These are phyloP conservation scores for Solanum arcanum DNA, from an alignment of 257 asterid species.

Conservation along the genomic window DNA sequence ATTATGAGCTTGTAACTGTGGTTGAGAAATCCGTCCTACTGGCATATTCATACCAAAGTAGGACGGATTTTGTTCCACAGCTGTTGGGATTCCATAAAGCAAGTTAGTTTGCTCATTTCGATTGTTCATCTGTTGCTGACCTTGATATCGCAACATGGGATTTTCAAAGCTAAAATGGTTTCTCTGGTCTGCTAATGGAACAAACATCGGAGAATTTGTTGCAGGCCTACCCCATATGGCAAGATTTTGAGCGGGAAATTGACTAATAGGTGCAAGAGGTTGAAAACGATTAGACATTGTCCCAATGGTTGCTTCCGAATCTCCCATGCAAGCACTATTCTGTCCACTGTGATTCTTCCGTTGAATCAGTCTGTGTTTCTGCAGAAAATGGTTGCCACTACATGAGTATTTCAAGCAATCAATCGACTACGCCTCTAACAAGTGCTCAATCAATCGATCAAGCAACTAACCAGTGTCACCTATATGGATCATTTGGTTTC, in stretches of 20 bases:
- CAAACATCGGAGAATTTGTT: slow-evolving; percentile 23
- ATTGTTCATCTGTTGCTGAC: slow-evolving; percentile 27
- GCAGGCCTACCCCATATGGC: slow-evolving; percentile 44
- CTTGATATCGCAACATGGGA: slow-evolving; percentile 34
- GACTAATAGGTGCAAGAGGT: slow-evolving; percentile 55
- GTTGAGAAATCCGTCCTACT: slow-evolving; percentile 40
- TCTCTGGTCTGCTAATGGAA: slow-evolving; percentile 46
- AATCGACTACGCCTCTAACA: neutral
- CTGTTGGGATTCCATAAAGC: slow-evolving; percentile 73
- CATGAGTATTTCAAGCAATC: neutral
- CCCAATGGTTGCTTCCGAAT: slow-evolving; percentile 47
- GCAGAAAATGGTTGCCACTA: slow-evolving; percentile 2
- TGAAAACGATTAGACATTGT: slow-evolving; percentile 47
- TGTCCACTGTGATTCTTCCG: slow-evolving; percentile 43
- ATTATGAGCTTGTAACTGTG: slow-evolving; percentile 26
- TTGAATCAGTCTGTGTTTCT: slow-evolving; percentile 78
- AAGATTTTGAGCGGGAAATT: slow-evolving; percentile 54
- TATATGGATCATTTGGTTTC: neutral
- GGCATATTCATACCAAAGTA: slow-evolving; percentile 33
- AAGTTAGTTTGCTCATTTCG: slow-evolving; percentile 39
- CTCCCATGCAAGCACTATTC: slow-evolving; percentile 36
- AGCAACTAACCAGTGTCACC: neutral
- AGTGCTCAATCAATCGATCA: neutral
- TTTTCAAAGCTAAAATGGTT: slow-evolving; percentile 53
- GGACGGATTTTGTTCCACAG: slow-evolving; percentile 67